Conservation (phyloP, 441 rosid species). For the Pelargonium cotyledonis region DNA sequence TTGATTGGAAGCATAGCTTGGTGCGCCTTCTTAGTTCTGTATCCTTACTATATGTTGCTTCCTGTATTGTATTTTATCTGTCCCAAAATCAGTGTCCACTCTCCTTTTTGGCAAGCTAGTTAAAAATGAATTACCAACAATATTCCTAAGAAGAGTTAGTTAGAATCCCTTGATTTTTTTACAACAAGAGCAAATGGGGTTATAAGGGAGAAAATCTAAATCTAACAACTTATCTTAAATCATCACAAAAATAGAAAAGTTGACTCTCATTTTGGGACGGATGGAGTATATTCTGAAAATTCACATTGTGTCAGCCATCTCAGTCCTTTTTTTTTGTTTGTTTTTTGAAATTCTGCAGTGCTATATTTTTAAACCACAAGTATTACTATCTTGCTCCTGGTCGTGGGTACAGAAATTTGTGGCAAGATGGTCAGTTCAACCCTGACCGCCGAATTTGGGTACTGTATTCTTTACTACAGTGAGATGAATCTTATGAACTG, state of each 20-base stretch:
- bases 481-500: not conserved
- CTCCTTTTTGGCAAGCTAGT: no score
- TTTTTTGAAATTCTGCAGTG: conserved; percentile 51
- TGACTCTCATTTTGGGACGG: no score
- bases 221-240: no score
- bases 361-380: conserved; percentile 64
- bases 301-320: conserved; percentile 1
- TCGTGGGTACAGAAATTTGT: conserved; percentile 15
- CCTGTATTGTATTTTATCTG: not conserved
- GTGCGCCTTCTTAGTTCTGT: conserved; percentile 33
- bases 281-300: not conserved
- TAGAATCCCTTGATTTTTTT: no score
- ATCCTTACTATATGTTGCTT: conserved; percentile 8
- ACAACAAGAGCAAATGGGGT: no score
- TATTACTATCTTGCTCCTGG: conserved; percentile 65
- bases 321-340: conserved; percentile 7
- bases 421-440: conserved; percentile 46
- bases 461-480: conserved; percentile 25
- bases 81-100: no score
- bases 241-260: no score
- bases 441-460: conserved; percentile 64
- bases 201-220: no score
- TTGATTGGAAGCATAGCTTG: conserved; percentile 88
- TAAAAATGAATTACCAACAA: no score
- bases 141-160: no score